Percentiles rank a stretch among this genome's conserved stretches.
phyloP scores from a whole-genome alignment of 352 stramenopile species.

The Thalassiosira livingstoniorum region DNA sequence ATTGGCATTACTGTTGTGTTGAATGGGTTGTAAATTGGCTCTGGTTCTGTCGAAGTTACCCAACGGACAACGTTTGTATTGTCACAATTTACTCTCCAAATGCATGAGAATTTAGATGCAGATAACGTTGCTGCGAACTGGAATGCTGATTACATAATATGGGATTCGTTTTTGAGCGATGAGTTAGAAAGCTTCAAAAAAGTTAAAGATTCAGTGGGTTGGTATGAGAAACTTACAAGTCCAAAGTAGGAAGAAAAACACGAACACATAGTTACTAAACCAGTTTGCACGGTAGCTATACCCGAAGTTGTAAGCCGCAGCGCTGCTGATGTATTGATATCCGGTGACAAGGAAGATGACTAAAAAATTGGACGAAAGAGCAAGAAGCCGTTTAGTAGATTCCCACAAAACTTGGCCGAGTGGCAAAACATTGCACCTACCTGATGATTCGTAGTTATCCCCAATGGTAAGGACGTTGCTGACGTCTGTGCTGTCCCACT shows the following conservation, averaged over 20 bases:
- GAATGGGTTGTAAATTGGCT: slow-evolving; percentile 39
- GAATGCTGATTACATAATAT: too few relatives aligned
- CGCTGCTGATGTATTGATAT: slow-evolving; percentile 66
- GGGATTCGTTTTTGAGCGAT: too few relatives aligned
- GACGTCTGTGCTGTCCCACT: slow-evolving; percentile 59
- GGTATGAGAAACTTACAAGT: not conserved
- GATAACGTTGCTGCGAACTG: slow-evolving; percentile 51
- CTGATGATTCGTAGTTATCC: slow-evolving; percentile 73
- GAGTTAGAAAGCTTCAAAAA: too few relatives aligned
- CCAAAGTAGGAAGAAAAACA: slow-evolving; percentile 49
- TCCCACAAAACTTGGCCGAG: too few relatives aligned
- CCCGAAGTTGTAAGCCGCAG: slow-evolving; percentile 69
- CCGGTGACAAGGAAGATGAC: slow-evolving; percentile 71
- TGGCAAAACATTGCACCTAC: too few relatives aligned
- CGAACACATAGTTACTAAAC: slow-evolving; percentile 68
- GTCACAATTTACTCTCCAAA: slow-evolving; percentile 70
- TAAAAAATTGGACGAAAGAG: not conserved
- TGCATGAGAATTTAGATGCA: slow-evolving; percentile 60
- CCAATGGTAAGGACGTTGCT: slow-evolving; percentile 60
- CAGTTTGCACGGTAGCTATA: slow-evolving; percentile 56
- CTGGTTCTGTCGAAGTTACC: slow-evolving; percentile 25
- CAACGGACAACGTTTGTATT: slow-evolving; percentile 60
- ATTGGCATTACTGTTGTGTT: slow-evolving; percentile 34
- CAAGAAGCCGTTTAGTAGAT: slow-evolving; percentile 10
- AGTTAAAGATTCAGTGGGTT: slow-evolving; percentile 6